phyloP scores from a whole-genome alignment of 2,329 filamentous ascomycete species.

The Cytospora schulzeri region DNA sequence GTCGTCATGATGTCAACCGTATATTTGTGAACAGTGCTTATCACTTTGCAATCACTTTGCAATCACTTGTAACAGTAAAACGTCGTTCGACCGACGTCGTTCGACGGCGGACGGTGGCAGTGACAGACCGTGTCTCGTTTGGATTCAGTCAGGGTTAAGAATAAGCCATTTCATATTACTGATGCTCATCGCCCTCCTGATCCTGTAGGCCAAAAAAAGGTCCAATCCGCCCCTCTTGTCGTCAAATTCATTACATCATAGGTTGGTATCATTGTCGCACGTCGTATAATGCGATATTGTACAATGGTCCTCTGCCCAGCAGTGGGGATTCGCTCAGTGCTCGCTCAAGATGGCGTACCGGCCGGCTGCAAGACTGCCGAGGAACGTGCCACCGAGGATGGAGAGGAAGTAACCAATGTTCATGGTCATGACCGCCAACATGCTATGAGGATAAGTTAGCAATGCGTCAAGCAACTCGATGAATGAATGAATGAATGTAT shows the following conservation, averaged over 20 bases:
- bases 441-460: conserved; percentile 55
- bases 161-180: too few relatives aligned
- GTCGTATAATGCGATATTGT: neutral
- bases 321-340: conserved; percentile 42
- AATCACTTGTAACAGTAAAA: neutral
- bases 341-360: conserved; percentile 60
- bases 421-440: conserved; percentile 87
- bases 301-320: conserved; percentile 11
- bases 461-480: too few relatives aligned
- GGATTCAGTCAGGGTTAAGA: too few relatives aligned
- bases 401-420: conserved; percentile 81
- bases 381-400: conserved; percentile 73
- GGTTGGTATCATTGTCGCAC: conserved; percentile 5
- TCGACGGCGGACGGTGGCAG: too few relatives aligned
- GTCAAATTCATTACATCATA: neutral
- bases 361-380: conserved; percentile 82
- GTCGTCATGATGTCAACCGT: neutral
- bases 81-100: too few relatives aligned
- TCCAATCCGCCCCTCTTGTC: neutral
- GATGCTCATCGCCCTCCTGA: neutral
- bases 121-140: neutral
- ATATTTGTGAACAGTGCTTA: neutral
- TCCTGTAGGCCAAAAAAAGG: too few relatives aligned
- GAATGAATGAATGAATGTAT: too few relatives aligned
- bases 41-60: too few relatives aligned